Conservation (phyloP, 352 stramenopile genomes). For the Globisporangium parvum region DNA sequence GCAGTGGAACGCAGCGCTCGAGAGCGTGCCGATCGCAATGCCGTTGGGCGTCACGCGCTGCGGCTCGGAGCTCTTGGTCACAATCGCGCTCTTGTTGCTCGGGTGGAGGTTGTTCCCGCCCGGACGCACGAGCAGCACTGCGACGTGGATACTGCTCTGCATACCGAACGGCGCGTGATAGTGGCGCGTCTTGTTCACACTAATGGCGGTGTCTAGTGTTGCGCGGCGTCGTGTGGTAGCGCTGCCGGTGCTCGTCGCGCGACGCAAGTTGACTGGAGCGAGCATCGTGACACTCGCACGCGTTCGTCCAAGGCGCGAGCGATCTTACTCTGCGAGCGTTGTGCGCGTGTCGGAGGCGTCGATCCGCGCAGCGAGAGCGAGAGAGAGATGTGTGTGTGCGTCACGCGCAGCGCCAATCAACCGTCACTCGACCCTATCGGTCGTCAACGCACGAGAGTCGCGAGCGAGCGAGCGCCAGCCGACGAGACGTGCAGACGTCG, state of each 20-base stretch:
- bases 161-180: background rate
- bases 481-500: too few species aligned
- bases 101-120: constrained; percentile 7
- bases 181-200: background rate
- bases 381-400: too few species aligned
- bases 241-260: background rate
- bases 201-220: background rate
- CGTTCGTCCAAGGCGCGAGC: background rate
- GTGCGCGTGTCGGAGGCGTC: too few species aligned
- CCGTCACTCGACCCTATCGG: too few species aligned
- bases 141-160: background rate
- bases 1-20: constrained; percentile 18
- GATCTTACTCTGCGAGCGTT: too few species aligned
- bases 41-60: constrained; percentile 5
- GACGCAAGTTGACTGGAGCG: background rate
- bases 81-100: background rate
- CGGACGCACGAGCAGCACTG: constrained; percentile 11
- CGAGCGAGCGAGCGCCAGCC: too few species aligned
- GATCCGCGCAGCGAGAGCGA: background rate
- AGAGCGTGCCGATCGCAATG: constrained; percentile 22
- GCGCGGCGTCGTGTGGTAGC: background rate
- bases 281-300: background rate
- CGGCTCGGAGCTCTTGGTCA: constrained; percentile 5
- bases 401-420: too few species aligned
- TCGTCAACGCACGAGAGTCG: too few species aligned